Evolutionary conservation across 495 filamentous ascomycete species (phyloP), one percentile per base, ranked within the genome.

Genomic region (Neurospora sp.): DNA sequence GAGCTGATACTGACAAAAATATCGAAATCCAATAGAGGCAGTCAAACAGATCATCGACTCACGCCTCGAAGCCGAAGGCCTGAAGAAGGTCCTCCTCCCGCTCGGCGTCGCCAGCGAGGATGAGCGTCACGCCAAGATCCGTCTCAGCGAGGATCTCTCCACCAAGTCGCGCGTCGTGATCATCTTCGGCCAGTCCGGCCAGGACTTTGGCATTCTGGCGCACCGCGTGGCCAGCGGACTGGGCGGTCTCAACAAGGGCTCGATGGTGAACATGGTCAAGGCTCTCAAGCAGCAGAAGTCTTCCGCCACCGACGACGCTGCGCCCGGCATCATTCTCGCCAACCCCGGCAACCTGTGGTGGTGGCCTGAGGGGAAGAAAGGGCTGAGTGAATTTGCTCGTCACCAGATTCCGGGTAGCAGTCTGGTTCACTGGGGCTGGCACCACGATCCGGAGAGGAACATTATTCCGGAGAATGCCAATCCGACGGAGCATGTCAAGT

Each of bases 191-290:
- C 90, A 95, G 72, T 78, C 85, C 2, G 74, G 71, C 12, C 91
- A 96, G 76, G 90, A 95, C 70, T 83, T 96, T 4, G 93, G 92
- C 4, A 83, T 94, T 69, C 88, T 93, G 75, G 87, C 93, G 7
- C 91, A 91, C 76, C 90, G 93, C 16, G 82, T 87, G 8, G 78
- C 91, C 22, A 85, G 88, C 71, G 81, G 86, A 3, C 73, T 77
- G 0, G 87, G 88, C 4, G 88, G 91, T 59, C 85, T 96, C 76
- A 83, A 89, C 75, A 82, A 83, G 6, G 94, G 92, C 35, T 92
- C 90, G 5, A 85, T 88, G 38, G 78, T 94, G 40, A 80, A 85
- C 39, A 82, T 95, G 75, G 85, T 90, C 39, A 82, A 86, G 59
- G 86, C 79, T 35, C 80, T 92, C 12, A 81, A 85, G 38, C 71